phyloP scores from a whole-genome alignment of 257 asterid genomes.

The Plantago elongata region DNA sequence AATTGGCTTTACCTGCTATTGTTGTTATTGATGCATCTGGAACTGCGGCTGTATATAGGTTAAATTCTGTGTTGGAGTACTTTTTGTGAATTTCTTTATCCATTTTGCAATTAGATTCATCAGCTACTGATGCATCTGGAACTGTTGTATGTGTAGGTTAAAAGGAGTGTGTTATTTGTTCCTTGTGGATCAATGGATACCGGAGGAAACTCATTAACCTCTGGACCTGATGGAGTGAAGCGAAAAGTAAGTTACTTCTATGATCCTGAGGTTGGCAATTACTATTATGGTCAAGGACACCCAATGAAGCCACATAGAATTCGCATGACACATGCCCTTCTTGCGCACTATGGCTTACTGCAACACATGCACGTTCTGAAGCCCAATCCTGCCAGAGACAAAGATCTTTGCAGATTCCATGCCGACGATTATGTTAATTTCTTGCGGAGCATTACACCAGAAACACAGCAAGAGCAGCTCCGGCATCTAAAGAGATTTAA shows the following conservation, averaged over 20 bases:
- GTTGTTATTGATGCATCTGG: no score
- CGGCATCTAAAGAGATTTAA: slow-evolving; percentile 58
- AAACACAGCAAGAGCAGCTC: slow-evolving; percentile 59
- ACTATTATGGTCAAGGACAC: slow-evolving; percentile 63
- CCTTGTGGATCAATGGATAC: slow-evolving; percentile 27
- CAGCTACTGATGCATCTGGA: slow-evolving; percentile 1
- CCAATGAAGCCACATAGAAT: slow-evolving; percentile 66
- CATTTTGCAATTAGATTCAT: neutral
- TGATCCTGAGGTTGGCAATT: slow-evolving; percentile 59
- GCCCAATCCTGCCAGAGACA: slow-evolving; percentile 63
- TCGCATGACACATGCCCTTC: slow-evolving; percentile 62
- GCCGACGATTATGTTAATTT: slow-evolving; percentile 55
- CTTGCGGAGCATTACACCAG: slow-evolving; percentile 54
- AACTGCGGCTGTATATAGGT: no score
- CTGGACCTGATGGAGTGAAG: slow-evolving; percentile 62
- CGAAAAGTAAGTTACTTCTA: slow-evolving; percentile 57
- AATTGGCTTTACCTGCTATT: no score
- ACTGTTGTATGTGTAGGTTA: slow-evolving; percentile 15
- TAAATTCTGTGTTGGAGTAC: no score
- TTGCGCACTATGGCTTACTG: slow-evolving; percentile 54
- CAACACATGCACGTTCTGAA: slow-evolving; percentile 60
- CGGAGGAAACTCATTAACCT: slow-evolving; percentile 49
- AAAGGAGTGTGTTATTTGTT: neutral
- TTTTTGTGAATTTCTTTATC: no score
- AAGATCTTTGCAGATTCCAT: slow-evolving; percentile 54